Percentiles rank a stretch among this genome's conserved stretches.
Conservation (phyloP, 345 rosid genomes). For the Melaleuca quinquenervia region DNA sequence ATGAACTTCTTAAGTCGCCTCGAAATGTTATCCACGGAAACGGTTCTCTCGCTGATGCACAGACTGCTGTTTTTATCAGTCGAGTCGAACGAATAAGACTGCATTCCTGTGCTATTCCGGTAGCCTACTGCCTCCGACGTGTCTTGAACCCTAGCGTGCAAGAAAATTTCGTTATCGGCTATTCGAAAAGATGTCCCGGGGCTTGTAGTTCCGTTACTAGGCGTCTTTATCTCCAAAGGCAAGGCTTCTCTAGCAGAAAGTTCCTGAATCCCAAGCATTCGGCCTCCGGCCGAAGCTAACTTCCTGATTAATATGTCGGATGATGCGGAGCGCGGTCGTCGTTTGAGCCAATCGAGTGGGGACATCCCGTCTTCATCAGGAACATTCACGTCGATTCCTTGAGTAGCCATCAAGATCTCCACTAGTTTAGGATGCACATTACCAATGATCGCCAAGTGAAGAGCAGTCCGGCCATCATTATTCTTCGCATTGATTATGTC, state of each 20-base stretch:
- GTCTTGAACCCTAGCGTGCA: conserved; percentile 39
- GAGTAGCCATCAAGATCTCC: conserved; percentile 60
- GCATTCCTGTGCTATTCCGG: conserved; percentile 23
- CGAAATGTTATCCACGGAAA: conserved; percentile 7
- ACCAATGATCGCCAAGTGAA: conserved; percentile 69
- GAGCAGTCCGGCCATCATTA: conserved; percentile 67
- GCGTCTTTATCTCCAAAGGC: conserved; percentile 60
- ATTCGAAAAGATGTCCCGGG: conserved; percentile 76
- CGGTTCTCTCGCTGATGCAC: conserved; percentile 19
- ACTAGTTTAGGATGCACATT: conserved; percentile 54
- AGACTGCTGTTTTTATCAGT: conserved; percentile 21
- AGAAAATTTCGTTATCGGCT: conserved; percentile 60
- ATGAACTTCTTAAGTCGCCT: conserved; percentile 45
- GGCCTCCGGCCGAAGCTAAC: conserved; percentile 70
- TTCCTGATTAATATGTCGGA: conserved; percentile 57
- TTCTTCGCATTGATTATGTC: conserved; percentile 46
- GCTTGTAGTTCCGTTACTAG: conserved; percentile 37
- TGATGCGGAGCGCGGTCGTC: conserved; percentile 47
- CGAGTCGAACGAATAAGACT: conserved; percentile 37
- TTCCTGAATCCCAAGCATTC: conserved; percentile 38
- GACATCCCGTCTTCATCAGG: conserved; percentile 62
- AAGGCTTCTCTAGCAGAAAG: conserved; percentile 45
- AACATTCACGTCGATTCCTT: conserved; percentile 49
- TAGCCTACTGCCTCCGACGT: conserved; percentile 21
- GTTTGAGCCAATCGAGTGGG: conserved; percentile 73